Conservation (phyloP, 1,139 yeast species). For the Candida albicans region DNA sequence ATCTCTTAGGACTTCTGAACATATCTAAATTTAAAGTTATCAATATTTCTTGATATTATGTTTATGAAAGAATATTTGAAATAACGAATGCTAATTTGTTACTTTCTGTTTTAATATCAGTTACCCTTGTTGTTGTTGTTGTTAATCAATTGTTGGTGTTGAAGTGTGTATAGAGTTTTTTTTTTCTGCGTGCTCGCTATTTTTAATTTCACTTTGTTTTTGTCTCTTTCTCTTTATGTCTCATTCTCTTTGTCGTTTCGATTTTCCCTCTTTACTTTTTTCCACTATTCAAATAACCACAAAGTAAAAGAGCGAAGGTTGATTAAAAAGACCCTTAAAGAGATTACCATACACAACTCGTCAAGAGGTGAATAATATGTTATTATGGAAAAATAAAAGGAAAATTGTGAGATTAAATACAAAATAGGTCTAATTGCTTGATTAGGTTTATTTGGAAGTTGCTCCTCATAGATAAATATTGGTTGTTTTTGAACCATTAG, state of each 20-base stretch:
- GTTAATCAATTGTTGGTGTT: background rate
- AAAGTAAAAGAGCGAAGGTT: no score
- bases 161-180: background rate
- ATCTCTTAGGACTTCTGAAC: constrained; percentile 11
- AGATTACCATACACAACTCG: no score
- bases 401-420: no score
- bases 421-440: no score
- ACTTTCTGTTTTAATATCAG: background rate
- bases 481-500: no score
- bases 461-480: no score
- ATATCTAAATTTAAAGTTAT: background rate
- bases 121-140: background rate
- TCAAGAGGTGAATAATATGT: no score
- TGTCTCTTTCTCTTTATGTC: background rate
- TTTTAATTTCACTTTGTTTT: background rate
- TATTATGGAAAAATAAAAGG: no score
- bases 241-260: background rate
- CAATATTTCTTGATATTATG: background rate
- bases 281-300: no score
- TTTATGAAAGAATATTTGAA: background rate
- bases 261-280: no score
- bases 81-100: background rate
- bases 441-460: no score
- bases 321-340: no score
- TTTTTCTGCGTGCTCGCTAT: background rate